Base-by-base conservation (phyloP, 2,329 filamentous ascomycete genomes). In the Colletotrichum ledebouriae region DNA sequence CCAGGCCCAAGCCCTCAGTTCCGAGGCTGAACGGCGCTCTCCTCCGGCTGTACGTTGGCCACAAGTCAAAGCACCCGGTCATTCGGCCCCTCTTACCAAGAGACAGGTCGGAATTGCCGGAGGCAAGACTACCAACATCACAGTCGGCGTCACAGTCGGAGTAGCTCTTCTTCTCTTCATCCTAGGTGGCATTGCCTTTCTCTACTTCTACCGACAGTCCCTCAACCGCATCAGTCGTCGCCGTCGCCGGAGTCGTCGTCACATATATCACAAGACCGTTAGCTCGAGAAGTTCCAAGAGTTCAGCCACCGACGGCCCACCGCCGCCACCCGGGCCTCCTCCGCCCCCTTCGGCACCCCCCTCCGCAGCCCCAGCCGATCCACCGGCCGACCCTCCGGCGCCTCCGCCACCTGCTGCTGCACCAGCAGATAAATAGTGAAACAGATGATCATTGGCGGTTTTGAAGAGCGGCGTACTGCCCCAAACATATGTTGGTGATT, bases 61-160 rank as follows among this genome's bases (percentile, higher is more conserved):
- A 10, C 47, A 29, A 13, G 13, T 25, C 11, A 15, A 33, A 15
- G 39, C 29, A 10, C 15, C 53, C 15, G 52, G 22, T 12, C 2
- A 13, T 33, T 6, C 12, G 46, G n/a, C 29, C 46, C 15, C 34
- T 33, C 15, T 69, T 33, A n/a, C 44, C 7, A 62, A 34, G 37
- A 62, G 67, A 39, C 67, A 69, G 42, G 50, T 69, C 50, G 60
- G 56, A 3, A 69, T 66, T 33, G 47, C 67, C 20, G 67, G 67
- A 11, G 57, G 57, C 9, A 52, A 78, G 15, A 77, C 79, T 44
- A 78, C 76, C 39, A 81, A 83, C 71, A 75, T 77, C 59, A 81
- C 78, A 39, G 84, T 83, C 62, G 82, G 82, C 61, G 75, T 83
- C 66, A 76, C 81, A 3, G 78, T 84, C 50, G 82, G 79, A 65